phyloP scores from a whole-genome alignment of 192 early-diverging fungal genomes.

The Coemansia umbellata region DNA sequence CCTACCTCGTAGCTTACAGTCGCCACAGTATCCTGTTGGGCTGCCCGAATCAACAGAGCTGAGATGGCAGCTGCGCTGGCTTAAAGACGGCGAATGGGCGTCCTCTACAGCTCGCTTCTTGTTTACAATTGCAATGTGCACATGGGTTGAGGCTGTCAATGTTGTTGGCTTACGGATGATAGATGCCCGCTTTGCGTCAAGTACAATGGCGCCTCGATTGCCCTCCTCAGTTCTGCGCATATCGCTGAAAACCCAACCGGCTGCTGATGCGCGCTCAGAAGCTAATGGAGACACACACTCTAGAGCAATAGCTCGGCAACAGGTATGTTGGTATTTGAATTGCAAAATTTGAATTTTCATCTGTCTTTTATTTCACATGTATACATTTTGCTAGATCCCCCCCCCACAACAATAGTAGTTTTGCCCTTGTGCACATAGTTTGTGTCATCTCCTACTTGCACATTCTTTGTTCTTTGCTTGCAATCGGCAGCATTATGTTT shows the following conservation, averaged over 20 bases:
- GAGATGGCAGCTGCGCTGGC: constrained; percentile 43
- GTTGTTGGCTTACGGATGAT: constrained; percentile 28
- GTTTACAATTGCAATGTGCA: constrained; percentile 39
- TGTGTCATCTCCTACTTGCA: too few species aligned
- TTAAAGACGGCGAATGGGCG: constrained; percentile 20
- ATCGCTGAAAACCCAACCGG: constrained; percentile 14
- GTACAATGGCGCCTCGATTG: constrained; percentile 41
- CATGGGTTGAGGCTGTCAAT: constrained; percentile 29
- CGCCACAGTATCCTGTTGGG: constrained; percentile 8
- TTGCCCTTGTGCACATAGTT: too few species aligned
- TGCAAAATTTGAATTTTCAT: too few species aligned
- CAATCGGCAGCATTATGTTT: background rate
- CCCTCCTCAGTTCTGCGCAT: constrained; percentile 42
- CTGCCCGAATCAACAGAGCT: constrained; percentile 31
- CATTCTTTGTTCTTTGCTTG: too few species aligned
- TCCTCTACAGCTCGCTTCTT: constrained; percentile 26
- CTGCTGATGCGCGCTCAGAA: background rate
- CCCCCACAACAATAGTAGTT: too few species aligned
- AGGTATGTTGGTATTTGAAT: too few species aligned
- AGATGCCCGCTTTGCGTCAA: constrained; percentile 42
- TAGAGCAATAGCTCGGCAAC: constrained; percentile 18
- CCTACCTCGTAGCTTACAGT: background rate
- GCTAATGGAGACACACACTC: background rate
- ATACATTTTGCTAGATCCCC: too few species aligned
- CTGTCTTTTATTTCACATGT: too few species aligned